Evolutionary conservation across 805 yeast species (phyloP).

Genomic region (Nakazawaea sp.): DNA sequence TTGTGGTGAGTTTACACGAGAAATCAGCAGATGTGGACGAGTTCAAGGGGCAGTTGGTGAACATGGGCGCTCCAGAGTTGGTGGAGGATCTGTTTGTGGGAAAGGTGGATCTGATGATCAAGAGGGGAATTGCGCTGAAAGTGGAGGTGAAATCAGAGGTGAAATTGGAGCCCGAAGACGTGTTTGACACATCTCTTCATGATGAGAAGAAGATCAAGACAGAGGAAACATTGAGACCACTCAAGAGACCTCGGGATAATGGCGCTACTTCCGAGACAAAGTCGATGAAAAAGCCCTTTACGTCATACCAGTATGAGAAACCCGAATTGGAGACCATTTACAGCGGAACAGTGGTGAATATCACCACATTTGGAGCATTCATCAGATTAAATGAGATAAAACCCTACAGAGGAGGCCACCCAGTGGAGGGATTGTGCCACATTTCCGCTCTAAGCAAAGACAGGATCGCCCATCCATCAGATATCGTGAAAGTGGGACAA

Average conservation of each 20-base stretch:
- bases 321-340: slow-evolving; percentile 43
- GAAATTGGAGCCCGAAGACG: neutral
- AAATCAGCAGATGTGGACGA: slow-evolving; percentile 9
- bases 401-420: slow-evolving; percentile 15
- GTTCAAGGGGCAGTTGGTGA: slow-evolving; percentile 8
- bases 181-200: neutral
- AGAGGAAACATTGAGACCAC: no score
- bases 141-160: neutral
- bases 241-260: neutral
- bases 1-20: slow-evolving; percentile 10
- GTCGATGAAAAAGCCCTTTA: neutral
- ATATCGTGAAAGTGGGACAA: slow-evolving; percentile 49
- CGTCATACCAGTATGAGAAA: slow-evolving; percentile 18
- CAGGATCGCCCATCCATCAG: slow-evolving; percentile 52
- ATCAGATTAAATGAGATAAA: slow-evolving; percentile 40
- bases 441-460: slow-evolving; percentile 56
- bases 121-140: neutral
- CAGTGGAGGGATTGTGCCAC: slow-evolving; percentile 65
- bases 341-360: slow-evolving; percentile 51
- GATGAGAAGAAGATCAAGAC: neutral
- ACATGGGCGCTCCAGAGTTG: slow-evolving; percentile 12
- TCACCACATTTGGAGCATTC: slow-evolving; percentile 76
- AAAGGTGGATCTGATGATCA: slow-evolving; percentile 1
- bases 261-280: neutral
- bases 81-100: slow-evolving; percentile 5